These are phyloP conservation scores for Viridothelium virens DNA, from an alignment of 495 filamentous ascomycete species.

Conservation along the genomic window DNA sequence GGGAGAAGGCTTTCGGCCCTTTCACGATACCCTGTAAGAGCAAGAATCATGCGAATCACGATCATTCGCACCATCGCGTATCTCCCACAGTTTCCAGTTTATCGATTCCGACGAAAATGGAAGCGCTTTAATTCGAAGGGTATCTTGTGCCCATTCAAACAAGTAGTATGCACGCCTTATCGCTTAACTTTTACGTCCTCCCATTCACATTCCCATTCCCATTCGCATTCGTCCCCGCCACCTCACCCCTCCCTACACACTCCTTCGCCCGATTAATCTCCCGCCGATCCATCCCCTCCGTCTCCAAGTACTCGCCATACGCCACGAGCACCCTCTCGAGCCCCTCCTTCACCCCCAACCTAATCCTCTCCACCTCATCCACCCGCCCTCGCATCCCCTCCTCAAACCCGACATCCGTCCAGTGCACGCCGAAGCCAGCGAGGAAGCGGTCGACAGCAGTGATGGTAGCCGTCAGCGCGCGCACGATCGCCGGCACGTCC, in stretches of 20 bases:
- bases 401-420: slow-evolving; percentile 63
- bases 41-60: not conserved
- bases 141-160: not conserved
- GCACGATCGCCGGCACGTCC: slow-evolving; percentile 64
- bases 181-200: too few species aligned
- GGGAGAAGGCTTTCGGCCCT: not conserved
- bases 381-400: slow-evolving; percentile 24
- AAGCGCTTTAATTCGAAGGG: not conserved
- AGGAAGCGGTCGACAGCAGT: slow-evolving; percentile 62
- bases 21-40: slow-evolving; percentile 5
- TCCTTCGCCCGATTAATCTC: slow-evolving; percentile 66
- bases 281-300: slow-evolving; percentile 53
- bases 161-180: not conserved
- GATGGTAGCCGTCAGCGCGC: slow-evolving; percentile 59
- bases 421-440: slow-evolving; percentile 54
- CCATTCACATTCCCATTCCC: not conserved
- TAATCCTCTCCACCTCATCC: slow-evolving; percentile 52
- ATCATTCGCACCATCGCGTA: too few species aligned
- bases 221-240: slow-evolving; percentile 14
- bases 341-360: slow-evolving; percentile 50
- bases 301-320: slow-evolving; percentile 62
- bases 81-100: too few species aligned
- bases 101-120: too few species aligned
- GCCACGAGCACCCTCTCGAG: slow-evolving; percentile 53
- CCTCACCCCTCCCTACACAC: slow-evolving; percentile 34